Evolutionary conservation across 1,284 basidiomycete species (phyloP), one percentile per base, ranked within the genome.

Genomic region (Tetrapyrgos nigripes): DNA sequence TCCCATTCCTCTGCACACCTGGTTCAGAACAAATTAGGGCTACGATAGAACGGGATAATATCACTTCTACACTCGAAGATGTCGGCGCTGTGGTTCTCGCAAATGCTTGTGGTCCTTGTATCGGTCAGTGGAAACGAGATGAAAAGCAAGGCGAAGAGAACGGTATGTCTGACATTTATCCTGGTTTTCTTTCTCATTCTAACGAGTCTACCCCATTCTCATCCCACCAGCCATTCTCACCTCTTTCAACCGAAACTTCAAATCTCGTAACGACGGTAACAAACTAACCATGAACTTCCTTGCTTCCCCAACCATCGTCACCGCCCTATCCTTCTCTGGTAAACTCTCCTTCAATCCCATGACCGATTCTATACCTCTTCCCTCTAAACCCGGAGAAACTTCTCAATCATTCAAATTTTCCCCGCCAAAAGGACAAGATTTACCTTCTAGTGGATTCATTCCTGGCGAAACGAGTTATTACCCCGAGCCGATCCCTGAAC

Each of bases 91-190:
- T 91, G 40, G 97, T 99, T 14, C 82, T 99, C 29, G 97, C 97
- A 13, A 99, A 99, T 73, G 97, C 97, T 1, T 99, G 97, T 68
- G 97, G 97, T 54, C 97, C 97, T 29, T 99, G 97, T 74, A 99
- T 99, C 67, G 97, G 97, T 40, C 97, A 98, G 86, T 99, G 97
- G 97, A 96, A 98, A 75, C 88, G 97, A 45, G 89, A 91, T 56
- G 96, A 96, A 64, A 88, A 91, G 69, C 87, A 94, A 72, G 91
- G 86, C 56, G 92, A 98, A 76, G 93, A 98, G 71, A 99, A 99
- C 71, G 93, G 93, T 92, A 62, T 55, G 80, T 2, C 23, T 49
- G 10, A 17, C 37, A n/a, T 17, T 8, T 17, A 9, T 40, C 17
- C 37, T n/a, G 4, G 19, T 40, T n/a, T 40, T n/a, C 14, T 40